phyloP scores from a whole-genome alignment of 192 early-diverging fungal genomes.

The Cladochytrium replicatum region DNA sequence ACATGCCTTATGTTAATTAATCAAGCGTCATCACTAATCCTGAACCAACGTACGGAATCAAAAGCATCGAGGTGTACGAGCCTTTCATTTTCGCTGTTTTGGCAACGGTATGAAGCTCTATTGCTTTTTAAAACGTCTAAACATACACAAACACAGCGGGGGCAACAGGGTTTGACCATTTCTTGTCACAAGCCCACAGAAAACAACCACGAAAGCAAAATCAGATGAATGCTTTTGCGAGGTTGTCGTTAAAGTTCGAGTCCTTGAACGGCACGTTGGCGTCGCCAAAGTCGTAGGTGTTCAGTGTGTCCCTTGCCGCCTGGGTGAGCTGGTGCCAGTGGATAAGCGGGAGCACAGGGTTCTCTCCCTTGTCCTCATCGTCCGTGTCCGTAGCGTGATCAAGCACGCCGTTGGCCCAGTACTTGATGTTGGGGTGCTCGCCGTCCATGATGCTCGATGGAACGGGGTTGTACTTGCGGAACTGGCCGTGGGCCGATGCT shows the following conservation, averaged over 20 bases:
- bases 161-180: too few relatives aligned
- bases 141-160: too few relatives aligned
- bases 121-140: too few relatives aligned
- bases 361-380: constrained; percentile 4
- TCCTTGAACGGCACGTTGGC: constrained; percentile 9
- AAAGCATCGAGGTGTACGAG: too few relatives aligned
- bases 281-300: constrained; percentile 4
- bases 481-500: constrained; percentile 5
- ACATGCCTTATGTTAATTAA: too few relatives aligned
- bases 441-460: constrained; percentile 1
- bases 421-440: constrained; percentile 3
- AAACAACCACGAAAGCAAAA: too few relatives aligned
- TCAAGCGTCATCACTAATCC: too few relatives aligned
- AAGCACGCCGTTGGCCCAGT: constrained; percentile 2
- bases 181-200: too few relatives aligned
- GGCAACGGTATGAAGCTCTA: too few relatives aligned
- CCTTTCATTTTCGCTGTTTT: too few relatives aligned
- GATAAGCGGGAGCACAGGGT: constrained; percentile 1
- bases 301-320: constrained; percentile 1
- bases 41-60: too few relatives aligned
- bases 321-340: constrained; percentile 6
- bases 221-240: background rate
- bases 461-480: background rate
- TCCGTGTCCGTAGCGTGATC: constrained; percentile 8
- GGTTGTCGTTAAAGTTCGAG: constrained; percentile 1